Evolutionary conservation across 495 filamentous ascomycete genomes (phyloP), one percentile per base, ranked within the genome.

Genomic region (Baudoinia panamericana): DNA sequence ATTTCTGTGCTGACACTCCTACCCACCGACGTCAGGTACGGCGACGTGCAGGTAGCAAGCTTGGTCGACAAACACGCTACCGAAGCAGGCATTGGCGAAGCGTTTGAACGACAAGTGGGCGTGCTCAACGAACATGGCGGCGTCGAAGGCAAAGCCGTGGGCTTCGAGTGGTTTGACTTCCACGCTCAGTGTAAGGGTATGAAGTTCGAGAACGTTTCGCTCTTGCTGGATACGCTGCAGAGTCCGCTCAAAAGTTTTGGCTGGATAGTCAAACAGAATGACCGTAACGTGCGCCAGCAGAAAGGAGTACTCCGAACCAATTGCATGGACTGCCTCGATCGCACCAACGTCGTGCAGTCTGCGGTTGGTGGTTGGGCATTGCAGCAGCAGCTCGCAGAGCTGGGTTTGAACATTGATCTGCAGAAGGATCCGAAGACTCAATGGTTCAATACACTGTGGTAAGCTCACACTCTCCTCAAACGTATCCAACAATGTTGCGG

Each of bases 291-390:
- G 1, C 30, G 47, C 21, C 67, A 55, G 29, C 88, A 95, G 53
- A 66, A 59, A 15, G 88, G 86, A 2, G 72, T 93, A 10, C 53
- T 95, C 11, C 65, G 88, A 39, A 94, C 84, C 2, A 95, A 96
- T 55, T 96, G 88, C 58, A 96, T 96, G 88, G 88, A 96, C 53
- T 96, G 88, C 50, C 70, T 96, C 11, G 87, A 95, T 52, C 75
- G 86, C 20, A 95, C 88, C 2, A 93, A 93, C 45, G 84, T 95
- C 22, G 84, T 86, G 16, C 88, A 94, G 60, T 85, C 80, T 50
- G 87, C 84, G 0, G 81, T 80, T 55, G 86, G 72, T 1, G 78
- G 80, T 46, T 68, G 74, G 59, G 78, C 78, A 23, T 67, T 96
- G 16, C 82, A 93, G 46, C 55, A 64, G 21, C 82, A 92, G 49